A percentile compares a stretch with the other conserved stretches of the same genome.
Evolutionary conservation across 306 rosid genomes (phyloP).

Genomic region (Fragaria ananassa): DNA sequence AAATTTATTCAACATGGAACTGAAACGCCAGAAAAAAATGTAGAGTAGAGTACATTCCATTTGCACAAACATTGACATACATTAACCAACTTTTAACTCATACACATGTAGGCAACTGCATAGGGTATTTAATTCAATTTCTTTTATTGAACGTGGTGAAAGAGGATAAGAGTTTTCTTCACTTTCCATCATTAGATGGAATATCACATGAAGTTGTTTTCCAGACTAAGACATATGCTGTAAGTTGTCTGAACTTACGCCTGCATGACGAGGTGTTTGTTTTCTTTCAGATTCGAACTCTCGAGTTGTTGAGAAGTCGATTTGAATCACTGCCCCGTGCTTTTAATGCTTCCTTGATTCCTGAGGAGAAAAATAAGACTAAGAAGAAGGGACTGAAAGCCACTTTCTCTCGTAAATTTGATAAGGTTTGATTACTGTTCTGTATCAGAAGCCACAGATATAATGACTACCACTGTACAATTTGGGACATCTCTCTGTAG

Average conservation of each 20-base stretch:
- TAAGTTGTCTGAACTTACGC: slow-evolving; percentile 24
- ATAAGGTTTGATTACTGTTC: slow-evolving; percentile 55
- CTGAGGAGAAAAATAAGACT: slow-evolving; percentile 48
- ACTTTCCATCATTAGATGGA: neutral
- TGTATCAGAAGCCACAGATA: slow-evolving; percentile 15
- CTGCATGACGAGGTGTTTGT: slow-evolving; percentile 19
- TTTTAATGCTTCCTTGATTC: slow-evolving; percentile 76
- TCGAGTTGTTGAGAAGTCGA: slow-evolving; percentile 81
- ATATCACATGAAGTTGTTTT: neutral
- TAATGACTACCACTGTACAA: slow-evolving; percentile 1
- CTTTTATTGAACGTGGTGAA: neutral
- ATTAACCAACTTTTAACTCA: neutral
- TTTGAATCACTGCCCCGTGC: slow-evolving; percentile 85
- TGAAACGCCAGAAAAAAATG: neutral
- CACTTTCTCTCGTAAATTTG: slow-evolving; percentile 59
- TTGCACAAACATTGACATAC: neutral
- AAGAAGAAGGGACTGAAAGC: slow-evolving; percentile 64
- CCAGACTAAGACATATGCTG: neutral
- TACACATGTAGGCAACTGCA: neutral
- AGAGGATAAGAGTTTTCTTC: neutral
- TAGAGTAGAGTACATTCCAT: neutral
- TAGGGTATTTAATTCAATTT: neutral
- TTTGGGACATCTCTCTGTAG: slow-evolving; percentile 5
- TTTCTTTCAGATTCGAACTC: slow-evolving; percentile 75
- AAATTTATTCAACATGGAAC: neutral